A percentile compares a stretch with the other conserved stretches of the same genome.
Evolutionary conservation across 129 eudicot genomes (phyloP).

Genomic region (Calendula officinalis): DNA sequence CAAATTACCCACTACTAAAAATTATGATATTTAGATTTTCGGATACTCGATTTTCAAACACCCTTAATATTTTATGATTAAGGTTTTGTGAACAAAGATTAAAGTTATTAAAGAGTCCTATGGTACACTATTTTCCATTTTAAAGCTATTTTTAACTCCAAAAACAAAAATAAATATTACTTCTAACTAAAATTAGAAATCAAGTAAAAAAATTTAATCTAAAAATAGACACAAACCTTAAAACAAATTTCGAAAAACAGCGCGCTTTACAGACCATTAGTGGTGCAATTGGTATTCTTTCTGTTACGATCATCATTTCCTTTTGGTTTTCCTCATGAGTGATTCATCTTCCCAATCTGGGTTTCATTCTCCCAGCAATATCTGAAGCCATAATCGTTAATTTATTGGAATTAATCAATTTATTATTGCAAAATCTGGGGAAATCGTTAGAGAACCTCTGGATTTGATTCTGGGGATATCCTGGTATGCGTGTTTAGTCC

Average conservation of each 20-base stretch:
- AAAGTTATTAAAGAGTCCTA: too few species aligned
- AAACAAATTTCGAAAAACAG: slow-evolving; percentile 19
- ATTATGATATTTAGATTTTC: too few species aligned
- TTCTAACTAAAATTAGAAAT: background rate
- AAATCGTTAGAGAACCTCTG: slow-evolving; percentile 15
- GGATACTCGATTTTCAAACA: too few species aligned
- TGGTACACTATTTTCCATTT: too few species aligned
- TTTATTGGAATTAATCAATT: slow-evolving; percentile 18
- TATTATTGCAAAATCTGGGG: slow-evolving; percentile 1
- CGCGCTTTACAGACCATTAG: slow-evolving; percentile 25
- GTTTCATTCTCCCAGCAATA: background rate
- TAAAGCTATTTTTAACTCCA: too few species aligned
- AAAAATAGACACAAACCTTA: slow-evolving; percentile 21
- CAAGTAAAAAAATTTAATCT: slow-evolving; percentile 2
- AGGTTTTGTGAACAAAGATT: too few species aligned
- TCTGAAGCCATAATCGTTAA: slow-evolving; percentile 16
- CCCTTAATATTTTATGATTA: too few species aligned
- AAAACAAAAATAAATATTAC: too few species aligned
- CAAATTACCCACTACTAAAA: too few species aligned
- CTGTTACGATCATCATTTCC: slow-evolving; percentile 9
- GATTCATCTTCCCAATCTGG: slow-evolving; percentile 3
- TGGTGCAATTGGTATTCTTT: slow-evolving; percentile 26
- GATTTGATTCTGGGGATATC: slow-evolving; percentile 17
- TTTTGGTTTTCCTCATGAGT: slow-evolving; percentile 2
- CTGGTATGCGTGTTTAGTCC: slow-evolving; percentile 27